Base-by-base conservation (phyloP, 768 basidiomycete genomes). In the Lactarius vividus region DNA sequence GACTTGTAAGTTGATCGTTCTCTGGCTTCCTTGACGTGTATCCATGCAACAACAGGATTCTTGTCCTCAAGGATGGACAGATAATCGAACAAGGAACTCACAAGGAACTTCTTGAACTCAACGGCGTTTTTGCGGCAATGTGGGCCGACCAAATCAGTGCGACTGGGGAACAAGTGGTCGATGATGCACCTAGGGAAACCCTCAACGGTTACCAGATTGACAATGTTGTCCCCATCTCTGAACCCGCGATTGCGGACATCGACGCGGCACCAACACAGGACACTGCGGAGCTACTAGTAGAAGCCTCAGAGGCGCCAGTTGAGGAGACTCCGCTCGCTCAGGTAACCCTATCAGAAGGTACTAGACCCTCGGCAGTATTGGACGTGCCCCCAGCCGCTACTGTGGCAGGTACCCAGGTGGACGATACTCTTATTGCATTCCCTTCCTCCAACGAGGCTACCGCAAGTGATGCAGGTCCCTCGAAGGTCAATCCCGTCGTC, bases 31-130 rank as follows among this genome's bases (percentile, higher is more conserved):
- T 35, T 59, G 65, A 63, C 52, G 42, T 63, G 44, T 60, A 59
- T 58, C 68, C 29, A 64, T 20, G 42, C 20, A 64, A 65, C 68
- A 69, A 18, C 73, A 92, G 92, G 62, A 97, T 98, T 72, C 78
- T 96, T 59, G 94, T 97, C 29, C 85, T 98, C 65, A 91, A 91
- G 71, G 90, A 97, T 72, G 96, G 96, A 4, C 85, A 87, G 72
- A 88, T 98, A 54, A 80, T 90, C 44, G 96, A 98, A 75, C 84
- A 84, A 65, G 94, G 94, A 10, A 84, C 77, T 49, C 93, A 94
- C 75, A 85, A 83, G 64, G 92, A 95, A 67, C 80, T 97, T 37
- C 77, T 95, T 55, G 85, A 85, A 35, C 76, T 78, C 54, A 83
- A 89, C 69, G 91, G 91, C 59, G 72, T 85, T 44, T 95, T 94